Evolutionary conservation across 2,329 filamentous ascomycete species (phyloP).

Genomic region (Colletotrichum somersetense): DNA sequence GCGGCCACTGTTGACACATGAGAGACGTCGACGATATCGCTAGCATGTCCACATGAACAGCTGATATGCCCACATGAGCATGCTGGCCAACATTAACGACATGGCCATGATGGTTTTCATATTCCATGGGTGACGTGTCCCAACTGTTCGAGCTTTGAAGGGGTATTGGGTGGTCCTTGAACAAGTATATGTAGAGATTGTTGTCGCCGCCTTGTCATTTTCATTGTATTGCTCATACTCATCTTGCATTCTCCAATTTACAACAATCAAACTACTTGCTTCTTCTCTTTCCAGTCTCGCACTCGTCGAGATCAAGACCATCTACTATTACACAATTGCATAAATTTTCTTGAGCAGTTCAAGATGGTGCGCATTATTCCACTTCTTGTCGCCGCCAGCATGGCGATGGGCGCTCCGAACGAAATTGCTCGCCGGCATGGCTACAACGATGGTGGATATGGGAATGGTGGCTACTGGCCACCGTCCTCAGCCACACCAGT

Average conservation of each 20-base stretch:
- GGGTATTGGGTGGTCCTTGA: too few relatives aligned
- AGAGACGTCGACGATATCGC: background rate
- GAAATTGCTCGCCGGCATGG: background rate
- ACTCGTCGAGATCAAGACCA: background rate
- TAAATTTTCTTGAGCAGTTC: background rate
- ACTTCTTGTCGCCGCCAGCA: slow-evolving; percentile 9
- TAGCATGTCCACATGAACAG: background rate
- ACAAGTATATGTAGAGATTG: background rate
- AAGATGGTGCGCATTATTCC: slow-evolving; percentile 18
- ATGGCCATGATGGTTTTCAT: background rate
- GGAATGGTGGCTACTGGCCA: background rate
- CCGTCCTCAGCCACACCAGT: slow-evolving; percentile 5
- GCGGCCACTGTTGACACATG: background rate
- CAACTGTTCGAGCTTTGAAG: background rate
- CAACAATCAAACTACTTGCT: background rate
- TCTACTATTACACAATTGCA: background rate
- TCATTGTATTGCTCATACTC: background rate
- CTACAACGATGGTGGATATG: background rate
- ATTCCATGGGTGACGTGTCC: background rate
- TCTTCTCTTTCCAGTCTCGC: background rate
- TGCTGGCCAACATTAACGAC: background rate
- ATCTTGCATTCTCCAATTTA: background rate
- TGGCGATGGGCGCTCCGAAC: slow-evolving; percentile 1
- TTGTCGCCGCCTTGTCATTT: background rate
- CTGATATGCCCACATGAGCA: background rate